Percentiles rank a stretch among this genome's conserved stretches.
These are phyloP conservation scores for Candida sanyiensis DNA, from an alignment of 805 yeast genomes.

Conservation along the genomic window DNA sequence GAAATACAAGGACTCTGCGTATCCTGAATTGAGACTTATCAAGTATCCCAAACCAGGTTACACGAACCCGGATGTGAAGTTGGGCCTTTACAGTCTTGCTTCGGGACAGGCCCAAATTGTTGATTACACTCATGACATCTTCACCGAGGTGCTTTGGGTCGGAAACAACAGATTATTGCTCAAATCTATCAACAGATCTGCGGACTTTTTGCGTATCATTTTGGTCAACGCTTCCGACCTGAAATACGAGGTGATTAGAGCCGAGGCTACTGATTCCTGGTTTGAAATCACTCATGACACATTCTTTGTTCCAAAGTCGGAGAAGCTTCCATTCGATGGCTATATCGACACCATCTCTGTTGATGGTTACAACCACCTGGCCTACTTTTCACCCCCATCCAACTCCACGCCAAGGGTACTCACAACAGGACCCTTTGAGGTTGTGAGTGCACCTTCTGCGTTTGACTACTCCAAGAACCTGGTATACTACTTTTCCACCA, in stretches of 20 bases:
- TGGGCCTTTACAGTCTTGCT: slow-evolving; percentile 40
- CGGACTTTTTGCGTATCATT: slow-evolving; percentile 56
- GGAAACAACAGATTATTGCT: slow-evolving; percentile 48
- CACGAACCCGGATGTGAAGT: slow-evolving; percentile 61
- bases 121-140: slow-evolving; percentile 37
- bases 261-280: slow-evolving; percentile 54
- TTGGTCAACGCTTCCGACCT: slow-evolving; percentile 41
- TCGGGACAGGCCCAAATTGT: slow-evolving; percentile 32
- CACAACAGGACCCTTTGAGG: slow-evolving; percentile 86
- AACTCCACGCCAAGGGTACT: slow-evolving; percentile 50
- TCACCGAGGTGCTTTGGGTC: slow-evolving; percentile 71
- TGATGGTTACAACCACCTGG: slow-evolving; percentile 68
- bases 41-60: slow-evolving; percentile 86
- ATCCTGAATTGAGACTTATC: slow-evolving; percentile 55
- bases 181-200: slow-evolving; percentile 57
- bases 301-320: slow-evolving; percentile 48
- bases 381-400: slow-evolving; percentile 71
- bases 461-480: slow-evolving; percentile 49
- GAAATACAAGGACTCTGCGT: slow-evolving; percentile 32
- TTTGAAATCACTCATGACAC: slow-evolving; percentile 70
- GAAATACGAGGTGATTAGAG: slow-evolving; percentile 39
- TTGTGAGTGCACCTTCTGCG: slow-evolving; percentile 63
- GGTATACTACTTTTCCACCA: slow-evolving; percentile 63
- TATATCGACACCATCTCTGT: slow-evolving; percentile 75
- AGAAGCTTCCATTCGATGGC: slow-evolving; percentile 47